Percentiles rank a stretch among this genome's conserved stretches.
phyloP scores from a whole-genome alignment of 352 stramenopile genomes.

The Thalassiosira sp. region DNA sequence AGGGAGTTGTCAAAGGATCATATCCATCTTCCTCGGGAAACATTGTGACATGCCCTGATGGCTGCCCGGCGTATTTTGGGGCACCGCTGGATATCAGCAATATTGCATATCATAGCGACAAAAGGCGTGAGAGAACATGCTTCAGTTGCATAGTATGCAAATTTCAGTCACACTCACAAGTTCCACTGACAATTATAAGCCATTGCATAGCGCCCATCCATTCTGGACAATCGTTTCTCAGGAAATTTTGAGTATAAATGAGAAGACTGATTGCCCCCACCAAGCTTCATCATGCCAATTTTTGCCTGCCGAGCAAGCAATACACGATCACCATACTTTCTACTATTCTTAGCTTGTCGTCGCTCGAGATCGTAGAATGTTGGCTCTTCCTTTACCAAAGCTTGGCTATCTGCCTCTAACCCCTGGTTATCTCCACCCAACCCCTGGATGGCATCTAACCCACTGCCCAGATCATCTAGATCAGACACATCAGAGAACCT shows the following conservation, averaged over 20 bases:
- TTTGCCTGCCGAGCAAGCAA: constrained; percentile 20
- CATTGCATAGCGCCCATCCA: constrained; percentile 20
- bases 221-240: constrained; percentile 11
- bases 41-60: constrained; percentile 8
- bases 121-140: neutral
- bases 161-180: neutral
- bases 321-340: constrained; percentile 30
- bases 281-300: constrained; percentile 40
- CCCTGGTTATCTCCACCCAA: neutral
- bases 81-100: constrained; percentile 5
- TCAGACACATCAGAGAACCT: neutral
- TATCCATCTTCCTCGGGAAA: constrained; percentile 7
- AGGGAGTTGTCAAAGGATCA: constrained; percentile 20
- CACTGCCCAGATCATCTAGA: neutral
- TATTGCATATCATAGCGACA: neutral
- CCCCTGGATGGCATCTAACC: neutral
- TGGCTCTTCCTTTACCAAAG: constrained; percentile 19
- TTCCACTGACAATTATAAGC: constrained; percentile 26
- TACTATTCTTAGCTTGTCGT: constrained; percentile 9
- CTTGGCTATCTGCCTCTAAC: neutral
- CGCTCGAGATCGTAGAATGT: constrained; percentile 19
- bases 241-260: constrained; percentile 17
- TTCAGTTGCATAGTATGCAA: neutral
- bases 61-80: constrained; percentile 29
- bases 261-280: constrained; percentile 14